Evolutionary conservation across 176 grass and related monocot genomes (phyloP).

Genomic region (Avena sativa): DNA sequence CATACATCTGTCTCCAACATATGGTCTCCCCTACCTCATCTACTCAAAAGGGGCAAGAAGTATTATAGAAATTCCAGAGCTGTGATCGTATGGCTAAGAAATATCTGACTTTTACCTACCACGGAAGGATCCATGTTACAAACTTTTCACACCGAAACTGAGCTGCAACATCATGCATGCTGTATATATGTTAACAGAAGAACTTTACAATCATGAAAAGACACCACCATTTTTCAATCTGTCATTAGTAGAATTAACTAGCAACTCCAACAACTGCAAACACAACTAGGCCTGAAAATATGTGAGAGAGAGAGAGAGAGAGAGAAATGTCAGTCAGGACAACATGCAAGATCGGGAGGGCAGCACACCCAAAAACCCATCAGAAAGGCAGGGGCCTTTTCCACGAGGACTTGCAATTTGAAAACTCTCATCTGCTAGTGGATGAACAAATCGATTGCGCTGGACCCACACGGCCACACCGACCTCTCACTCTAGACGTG

Average conservation of each 20-base stretch:
- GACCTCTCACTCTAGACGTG: slow-evolving; percentile 4
- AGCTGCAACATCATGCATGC: background rate
- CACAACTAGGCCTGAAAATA: background rate
- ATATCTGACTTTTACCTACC: slow-evolving; percentile 32
- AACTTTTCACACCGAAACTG: background rate
- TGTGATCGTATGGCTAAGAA: background rate
- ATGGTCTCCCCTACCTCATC: slow-evolving; percentile 34
- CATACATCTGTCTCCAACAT: slow-evolving; percentile 18
- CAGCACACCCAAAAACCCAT: slow-evolving; percentile 51
- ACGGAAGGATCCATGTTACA: slow-evolving; percentile 11
- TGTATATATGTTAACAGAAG: background rate
- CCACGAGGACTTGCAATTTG: slow-evolving; percentile 20
- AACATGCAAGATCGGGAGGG: slow-evolving; percentile 28
- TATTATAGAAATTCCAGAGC: background rate
- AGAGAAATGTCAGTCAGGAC: slow-evolving; percentile 40
- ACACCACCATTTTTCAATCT: background rate
- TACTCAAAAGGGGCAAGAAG: slow-evolving; percentile 24
- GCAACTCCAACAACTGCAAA: background rate
- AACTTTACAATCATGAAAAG: background rate
- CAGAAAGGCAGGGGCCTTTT: slow-evolving; percentile 59
- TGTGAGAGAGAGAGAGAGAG: background rate
- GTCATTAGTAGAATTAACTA: background rate
- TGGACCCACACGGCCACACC: slow-evolving; percentile 1
- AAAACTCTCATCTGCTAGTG: slow-evolving; percentile 36
- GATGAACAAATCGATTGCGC: slow-evolving; percentile 52